Evolutionary conservation across 495 filamentous ascomycete species (phyloP).

Genomic region (Podospora sp.): DNA sequence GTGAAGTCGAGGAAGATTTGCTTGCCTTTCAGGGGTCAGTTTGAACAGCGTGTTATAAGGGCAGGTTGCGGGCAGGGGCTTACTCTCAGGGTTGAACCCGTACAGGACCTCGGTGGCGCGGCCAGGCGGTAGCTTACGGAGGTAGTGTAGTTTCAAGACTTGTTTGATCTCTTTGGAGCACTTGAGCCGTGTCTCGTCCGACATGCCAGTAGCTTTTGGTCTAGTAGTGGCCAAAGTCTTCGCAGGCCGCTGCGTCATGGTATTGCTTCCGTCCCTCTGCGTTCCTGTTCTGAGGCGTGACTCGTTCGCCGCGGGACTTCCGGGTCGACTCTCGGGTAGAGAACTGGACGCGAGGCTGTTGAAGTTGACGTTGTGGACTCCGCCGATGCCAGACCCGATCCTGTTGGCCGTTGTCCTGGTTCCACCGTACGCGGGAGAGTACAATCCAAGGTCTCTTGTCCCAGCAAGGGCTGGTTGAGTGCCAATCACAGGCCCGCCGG

Average conservation of each 20-base stretch:
- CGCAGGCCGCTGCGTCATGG: no score
- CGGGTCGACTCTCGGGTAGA: no score
- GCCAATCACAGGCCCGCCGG: no score
- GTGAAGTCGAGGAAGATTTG: background rate
- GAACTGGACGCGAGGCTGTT: no score
- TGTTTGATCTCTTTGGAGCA: background rate
- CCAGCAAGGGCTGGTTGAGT: no score
- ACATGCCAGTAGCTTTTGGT: no score
- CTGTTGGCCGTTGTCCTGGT: background rate
- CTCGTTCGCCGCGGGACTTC: background rate
- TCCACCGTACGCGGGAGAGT: no score
- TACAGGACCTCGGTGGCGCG: background rate
- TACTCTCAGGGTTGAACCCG: background rate
- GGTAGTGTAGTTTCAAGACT: background rate
- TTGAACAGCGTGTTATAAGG: no score
- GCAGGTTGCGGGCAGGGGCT: no score
- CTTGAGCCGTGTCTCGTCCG: background rate
- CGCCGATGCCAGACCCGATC: background rate
- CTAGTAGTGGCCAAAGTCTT: no score
- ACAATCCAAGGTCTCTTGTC: no score
- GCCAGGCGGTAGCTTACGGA: background rate
- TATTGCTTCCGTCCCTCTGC: no score
- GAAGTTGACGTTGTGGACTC: background rate
- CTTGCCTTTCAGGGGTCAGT: background rate
- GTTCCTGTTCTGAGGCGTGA: background rate